Base-by-base conservation (phyloP, 352 stramenopile genomes). In the Pythium volutum region DNA sequence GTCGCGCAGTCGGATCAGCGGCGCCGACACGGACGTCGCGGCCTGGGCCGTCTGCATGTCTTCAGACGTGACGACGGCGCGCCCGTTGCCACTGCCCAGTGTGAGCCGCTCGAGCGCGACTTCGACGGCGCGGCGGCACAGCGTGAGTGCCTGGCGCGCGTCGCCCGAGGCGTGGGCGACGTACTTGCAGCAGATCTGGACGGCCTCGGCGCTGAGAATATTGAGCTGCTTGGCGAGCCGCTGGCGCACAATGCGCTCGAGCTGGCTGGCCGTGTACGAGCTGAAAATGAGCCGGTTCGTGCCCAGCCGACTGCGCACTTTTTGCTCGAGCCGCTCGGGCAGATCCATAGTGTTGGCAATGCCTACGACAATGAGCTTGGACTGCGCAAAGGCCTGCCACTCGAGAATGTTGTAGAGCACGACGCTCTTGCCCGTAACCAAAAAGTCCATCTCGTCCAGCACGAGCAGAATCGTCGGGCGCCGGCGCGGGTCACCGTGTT, bases 261-360 rank as follows among this genome's bases (percentile, higher is more conserved):
- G 72, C 59, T 91, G 79, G 20, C 59, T 62, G n/a, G 62, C 49
- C 2, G 75, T 89, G 58, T 91, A 91, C 16, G 82, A 75, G 22
- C 74, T 71, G 42, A 91, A 91, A 10, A 80, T 81, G 64, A 91
- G 84, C 45, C 82, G 79, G 53, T 88, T 78, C 15, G 67, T 74
- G 39, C 78, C 77, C 8, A 91, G 61, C 20, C 82, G 76, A 59
- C 79, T 89, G 52, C 77, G 78, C 26, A 91, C 78, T 53, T 91
- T 91, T 12, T 76, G 75, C 38, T 78, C 73, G 43, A 91, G 63
- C 18, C 82, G 77, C 59, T 91, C 82, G 11, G 82, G 82, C 43
- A 91, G 47, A 53, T 91, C 82, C 81, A 91, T 91, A 4, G 79
- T 89, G 68, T 91, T 91, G 51, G 79, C 82, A 56, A 91, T 91